Evolutionary conservation across 2,329 filamentous ascomycete genomes (phyloP).

Genomic region (Calycina herbarum): DNA sequence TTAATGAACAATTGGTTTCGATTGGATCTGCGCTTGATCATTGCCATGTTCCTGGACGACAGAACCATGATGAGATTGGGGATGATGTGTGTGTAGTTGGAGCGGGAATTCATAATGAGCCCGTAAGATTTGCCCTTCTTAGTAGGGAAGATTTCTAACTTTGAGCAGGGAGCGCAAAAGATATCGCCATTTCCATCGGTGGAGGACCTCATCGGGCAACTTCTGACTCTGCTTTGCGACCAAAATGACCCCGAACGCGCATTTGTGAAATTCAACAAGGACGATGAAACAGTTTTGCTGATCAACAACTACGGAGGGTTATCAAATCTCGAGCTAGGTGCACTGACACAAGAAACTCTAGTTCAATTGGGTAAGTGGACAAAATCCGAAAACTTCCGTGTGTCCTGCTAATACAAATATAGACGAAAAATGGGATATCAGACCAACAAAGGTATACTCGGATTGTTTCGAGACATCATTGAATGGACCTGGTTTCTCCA

Average conservation of each 20-base stretch:
- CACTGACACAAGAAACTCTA: constrained; percentile 45
- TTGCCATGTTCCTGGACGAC: constrained; percentile 52
- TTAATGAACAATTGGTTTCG: constrained; percentile 43
- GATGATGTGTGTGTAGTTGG: constrained; percentile 60
- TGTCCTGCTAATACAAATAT: constrained; percentile 9
- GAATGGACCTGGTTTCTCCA: constrained; percentile 56
- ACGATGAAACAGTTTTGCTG: constrained; percentile 51
- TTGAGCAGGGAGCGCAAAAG: constrained; percentile 39
- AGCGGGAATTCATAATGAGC: constrained; percentile 68
- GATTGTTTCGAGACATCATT: constrained; percentile 53
- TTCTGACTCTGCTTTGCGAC: constrained; percentile 48
- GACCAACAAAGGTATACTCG: constrained; percentile 47
- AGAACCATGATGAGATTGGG: constrained; percentile 49
- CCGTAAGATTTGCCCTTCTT: constrained; percentile 41
- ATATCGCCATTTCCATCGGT: constrained; percentile 52
- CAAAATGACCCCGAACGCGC: constrained; percentile 48
- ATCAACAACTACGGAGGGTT: constrained; percentile 62
- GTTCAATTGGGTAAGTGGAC: constrained; percentile 37
- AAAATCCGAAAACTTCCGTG: background rate
- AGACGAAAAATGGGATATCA: constrained; percentile 49
- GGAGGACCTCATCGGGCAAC: constrained; percentile 48
- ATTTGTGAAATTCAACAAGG: constrained; percentile 48
- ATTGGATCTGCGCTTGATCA: constrained; percentile 53
- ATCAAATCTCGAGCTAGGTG: constrained; percentile 57
- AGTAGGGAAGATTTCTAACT: background rate